A percentile compares a stretch with the other conserved stretches of the same genome.
phyloP scores from a whole-genome alignment of 2,329 filamentous ascomycete genomes.

The Lasiodiplodia gonubiensis region DNA sequence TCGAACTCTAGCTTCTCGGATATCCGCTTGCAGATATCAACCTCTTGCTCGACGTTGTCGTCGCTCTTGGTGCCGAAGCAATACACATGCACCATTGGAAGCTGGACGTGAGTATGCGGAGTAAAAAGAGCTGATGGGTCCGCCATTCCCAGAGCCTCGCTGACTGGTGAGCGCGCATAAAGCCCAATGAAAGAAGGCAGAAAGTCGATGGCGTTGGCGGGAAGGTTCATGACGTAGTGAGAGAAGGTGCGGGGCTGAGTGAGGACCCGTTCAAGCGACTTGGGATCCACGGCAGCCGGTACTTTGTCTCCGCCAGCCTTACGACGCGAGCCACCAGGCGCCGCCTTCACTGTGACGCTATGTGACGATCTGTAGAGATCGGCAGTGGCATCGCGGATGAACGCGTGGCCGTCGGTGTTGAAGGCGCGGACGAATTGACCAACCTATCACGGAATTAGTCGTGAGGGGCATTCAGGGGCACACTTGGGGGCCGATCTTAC shows the following conservation, averaged over 20 bases:
- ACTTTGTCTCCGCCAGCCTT: conserved; percentile 31
- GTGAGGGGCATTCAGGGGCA: neutral
- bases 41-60: conserved; percentile 65
- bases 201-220: conserved; percentile 86
- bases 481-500: conserved; percentile 9
- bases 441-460: conserved; percentile 51
- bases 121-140: conserved; percentile 38
- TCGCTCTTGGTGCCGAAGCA: conserved; percentile 87
- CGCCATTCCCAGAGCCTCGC: neutral
- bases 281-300: conserved; percentile 43
- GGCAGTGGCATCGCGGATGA: conserved; percentile 75
- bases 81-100: conserved; percentile 91
- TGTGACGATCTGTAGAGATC: conserved; percentile 45
- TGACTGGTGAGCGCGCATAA: conserved; percentile 63
- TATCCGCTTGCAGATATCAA: conserved; percentile 70
- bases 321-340: conserved; percentile 18
- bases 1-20: conserved; percentile 64
- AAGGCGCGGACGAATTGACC: conserved; percentile 72
- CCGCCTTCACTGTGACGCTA: conserved; percentile 24
- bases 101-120: conserved; percentile 56
- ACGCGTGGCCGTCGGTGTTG: conserved; percentile 80
- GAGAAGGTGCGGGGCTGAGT: conserved; percentile 74
- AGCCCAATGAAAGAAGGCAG: conserved; percentile 77
- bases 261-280: conserved; percentile 34
- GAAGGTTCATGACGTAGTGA: conserved; percentile 99